Evolutionary conservation across 768 basidiomycete species (phyloP).

Genomic region (Pleurotus tuber-regium): DNA sequence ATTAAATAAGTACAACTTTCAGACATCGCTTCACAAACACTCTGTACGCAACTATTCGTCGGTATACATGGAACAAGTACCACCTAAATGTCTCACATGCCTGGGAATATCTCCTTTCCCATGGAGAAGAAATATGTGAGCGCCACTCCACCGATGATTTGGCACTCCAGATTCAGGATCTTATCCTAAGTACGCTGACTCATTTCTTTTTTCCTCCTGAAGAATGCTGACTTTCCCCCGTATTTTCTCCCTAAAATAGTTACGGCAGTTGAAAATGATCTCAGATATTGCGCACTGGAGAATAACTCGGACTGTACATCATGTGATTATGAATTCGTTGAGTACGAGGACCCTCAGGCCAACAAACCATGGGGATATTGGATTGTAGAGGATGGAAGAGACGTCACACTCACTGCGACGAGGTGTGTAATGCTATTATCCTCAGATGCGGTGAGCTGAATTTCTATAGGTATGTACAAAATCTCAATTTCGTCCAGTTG

Average conservation of each 20-base stretch:
- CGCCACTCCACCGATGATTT: not conserved
- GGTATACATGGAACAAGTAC: not conserved
- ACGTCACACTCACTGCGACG: not conserved
- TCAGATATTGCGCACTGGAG: not conserved
- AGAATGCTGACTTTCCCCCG: too few species aligned
- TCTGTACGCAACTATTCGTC: not conserved
- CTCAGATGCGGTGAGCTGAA: not conserved
- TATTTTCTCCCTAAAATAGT: not conserved
- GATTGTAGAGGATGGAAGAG: not conserved
- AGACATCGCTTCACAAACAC: constrained; percentile 2
- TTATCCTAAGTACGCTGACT: not conserved
- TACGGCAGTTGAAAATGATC: not conserved
- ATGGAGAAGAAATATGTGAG: not conserved
- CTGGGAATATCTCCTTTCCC: not conserved
- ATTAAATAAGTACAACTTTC: not conserved
- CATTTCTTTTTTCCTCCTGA: not conserved
- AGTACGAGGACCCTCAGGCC: not conserved
- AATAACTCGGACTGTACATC: not conserved
- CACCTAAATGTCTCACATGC: not conserved
- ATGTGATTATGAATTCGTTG: not conserved
- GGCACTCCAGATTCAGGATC: not conserved
- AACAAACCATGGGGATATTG: not conserved
- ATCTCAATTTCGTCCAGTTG: not conserved
- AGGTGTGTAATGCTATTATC: not conserved
- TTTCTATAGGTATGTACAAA: not conserved